Conservation (phyloP, 257 asterid genomes). For the Linderniella brevidens region DNA sequence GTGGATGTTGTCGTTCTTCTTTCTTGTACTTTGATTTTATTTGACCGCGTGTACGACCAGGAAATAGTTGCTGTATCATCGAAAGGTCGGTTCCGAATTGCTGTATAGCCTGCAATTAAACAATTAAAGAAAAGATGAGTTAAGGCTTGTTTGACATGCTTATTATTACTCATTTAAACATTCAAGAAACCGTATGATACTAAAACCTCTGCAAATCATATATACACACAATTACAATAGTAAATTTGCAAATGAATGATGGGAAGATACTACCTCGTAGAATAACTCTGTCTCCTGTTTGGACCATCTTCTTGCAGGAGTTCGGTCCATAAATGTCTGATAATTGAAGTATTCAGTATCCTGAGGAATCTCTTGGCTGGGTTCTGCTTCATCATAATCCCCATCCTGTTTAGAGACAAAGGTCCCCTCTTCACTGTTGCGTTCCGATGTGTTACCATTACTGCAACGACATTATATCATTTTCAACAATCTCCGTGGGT, state of each 20-base stretch:
- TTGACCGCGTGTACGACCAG: constrained; percentile 54
- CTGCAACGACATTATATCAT: constrained; percentile 18
- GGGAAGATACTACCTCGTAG: constrained; percentile 47
- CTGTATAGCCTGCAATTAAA: constrained; percentile 36
- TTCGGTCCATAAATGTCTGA: constrained; percentile 61
- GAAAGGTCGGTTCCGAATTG: constrained; percentile 85
- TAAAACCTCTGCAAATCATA: neutral
- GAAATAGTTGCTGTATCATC: constrained; percentile 77
- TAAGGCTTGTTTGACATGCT: neutral
- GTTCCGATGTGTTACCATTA: constrained; percentile 21
- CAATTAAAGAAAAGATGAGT: constrained; percentile 1
- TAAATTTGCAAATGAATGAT: neutral
- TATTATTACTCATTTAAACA: neutral
- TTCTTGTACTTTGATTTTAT: constrained; percentile 61
- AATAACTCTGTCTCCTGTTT: constrained; percentile 77
- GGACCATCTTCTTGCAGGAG: constrained; percentile 62
- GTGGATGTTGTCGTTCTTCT: constrained; percentile 68
- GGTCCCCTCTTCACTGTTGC: constrained; percentile 22
- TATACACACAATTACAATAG: neutral
- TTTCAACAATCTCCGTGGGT: too few species aligned
- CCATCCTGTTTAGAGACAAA: constrained; percentile 19
- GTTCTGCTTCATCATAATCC: constrained; percentile 25
- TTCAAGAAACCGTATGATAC: neutral
- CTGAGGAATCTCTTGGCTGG: constrained; percentile 22
- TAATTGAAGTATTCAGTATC: constrained; percentile 52